Percentiles rank a stretch among this genome's conserved stretches.
These are phyloP conservation scores for Suillus sp. DNA, from an alignment of 768 basidiomycete genomes.

Conservation along the genomic window DNA sequence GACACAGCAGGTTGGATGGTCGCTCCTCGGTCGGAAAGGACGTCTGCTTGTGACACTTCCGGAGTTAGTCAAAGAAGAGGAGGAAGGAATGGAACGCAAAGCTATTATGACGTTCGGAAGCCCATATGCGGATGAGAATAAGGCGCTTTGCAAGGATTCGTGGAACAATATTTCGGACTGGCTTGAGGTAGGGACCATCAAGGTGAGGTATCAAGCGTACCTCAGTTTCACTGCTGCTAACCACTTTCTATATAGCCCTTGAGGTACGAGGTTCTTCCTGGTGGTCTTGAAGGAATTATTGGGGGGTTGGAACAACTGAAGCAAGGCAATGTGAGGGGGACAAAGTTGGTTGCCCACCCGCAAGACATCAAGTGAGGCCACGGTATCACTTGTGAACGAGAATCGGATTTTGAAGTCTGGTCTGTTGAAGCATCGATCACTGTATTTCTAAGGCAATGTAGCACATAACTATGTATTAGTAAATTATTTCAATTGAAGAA, in stretches of 20 bases:
- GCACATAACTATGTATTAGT: not conserved
- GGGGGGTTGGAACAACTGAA: conserved; percentile 40
- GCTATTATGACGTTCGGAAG: conserved; percentile 27
- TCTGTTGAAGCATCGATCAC: not conserved
- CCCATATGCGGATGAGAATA: conserved; percentile 25
- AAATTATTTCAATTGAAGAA: not conserved
- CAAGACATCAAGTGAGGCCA: conserved; percentile 35
- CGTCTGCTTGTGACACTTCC: conserved; percentile 32
- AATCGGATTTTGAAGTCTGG: not conserved
- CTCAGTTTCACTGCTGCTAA: not conserved
- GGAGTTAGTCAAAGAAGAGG: conserved; percentile 25
- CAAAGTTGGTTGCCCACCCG: conserved; percentile 46
- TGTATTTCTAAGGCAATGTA: not conserved
- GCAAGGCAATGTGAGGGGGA: conserved; percentile 42
- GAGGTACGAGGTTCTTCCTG: conserved; percentile 42
- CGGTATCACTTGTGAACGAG: not conserved
- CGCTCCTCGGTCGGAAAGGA: conserved; percentile 37
- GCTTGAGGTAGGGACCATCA: conserved; percentile 29
- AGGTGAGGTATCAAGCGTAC: conserved; percentile 22
- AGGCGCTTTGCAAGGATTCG: conserved; percentile 16
- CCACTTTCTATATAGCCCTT: conserved; percentile 35
- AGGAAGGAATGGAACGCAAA: conserved; percentile 22
- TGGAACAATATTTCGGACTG: conserved; percentile 29
- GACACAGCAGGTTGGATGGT: conserved; percentile 39
- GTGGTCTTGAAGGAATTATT: conserved; percentile 41